Evolutionary conservation across 2,329 filamentous ascomycete species (phyloP).

Genomic region (Monosporascus sp.): DNA sequence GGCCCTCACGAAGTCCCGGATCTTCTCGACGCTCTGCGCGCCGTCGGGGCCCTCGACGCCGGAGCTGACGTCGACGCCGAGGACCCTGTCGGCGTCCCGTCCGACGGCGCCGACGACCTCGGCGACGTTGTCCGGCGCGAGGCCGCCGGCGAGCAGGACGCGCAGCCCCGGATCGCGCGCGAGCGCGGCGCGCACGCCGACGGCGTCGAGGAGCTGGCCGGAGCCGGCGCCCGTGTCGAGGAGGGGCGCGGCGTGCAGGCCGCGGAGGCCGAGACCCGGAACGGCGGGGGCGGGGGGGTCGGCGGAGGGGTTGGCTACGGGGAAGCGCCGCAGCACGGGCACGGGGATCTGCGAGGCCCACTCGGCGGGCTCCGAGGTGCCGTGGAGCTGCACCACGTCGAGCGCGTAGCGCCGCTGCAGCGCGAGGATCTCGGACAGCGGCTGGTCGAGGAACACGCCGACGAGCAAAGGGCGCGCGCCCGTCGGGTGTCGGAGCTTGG

Average conservation of each 20-base stretch:
- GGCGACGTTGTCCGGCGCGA: slow-evolving; percentile 74
- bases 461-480: slow-evolving; percentile 69
- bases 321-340: slow-evolving; percentile 81
- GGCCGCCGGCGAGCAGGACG: slow-evolving; percentile 78
- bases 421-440: slow-evolving; percentile 74
- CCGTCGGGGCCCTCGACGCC: slow-evolving; percentile 83
- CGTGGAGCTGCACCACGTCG: slow-evolving; percentile 90
- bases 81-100: slow-evolving; percentile 55
- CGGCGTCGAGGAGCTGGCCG: slow-evolving; percentile 70
- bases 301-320: too few relatives aligned
- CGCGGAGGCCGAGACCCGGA: slow-evolving; percentile 65
- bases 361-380: slow-evolving; percentile 76
- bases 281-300: slow-evolving; percentile 54
- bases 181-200: slow-evolving; percentile 63
- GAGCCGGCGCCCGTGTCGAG: slow-evolving; percentile 81
- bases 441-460: slow-evolving; percentile 90
- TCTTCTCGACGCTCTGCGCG: slow-evolving; percentile 75
- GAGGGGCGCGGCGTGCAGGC: slow-evolving; percentile 78
- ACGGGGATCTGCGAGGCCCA: slow-evolving; percentile 89
- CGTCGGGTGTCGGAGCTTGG: slow-evolving; percentile 36
- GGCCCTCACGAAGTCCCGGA: slow-evolving; percentile 71
- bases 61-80: slow-evolving; percentile 89
- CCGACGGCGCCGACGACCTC: slow-evolving; percentile 61
- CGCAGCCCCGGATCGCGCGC: slow-evolving; percentile 64
- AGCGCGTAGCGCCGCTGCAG: slow-evolving; percentile 72